phyloP scores from a whole-genome alignment of 257 asterid species.

The Prunella vulgaris region DNA sequence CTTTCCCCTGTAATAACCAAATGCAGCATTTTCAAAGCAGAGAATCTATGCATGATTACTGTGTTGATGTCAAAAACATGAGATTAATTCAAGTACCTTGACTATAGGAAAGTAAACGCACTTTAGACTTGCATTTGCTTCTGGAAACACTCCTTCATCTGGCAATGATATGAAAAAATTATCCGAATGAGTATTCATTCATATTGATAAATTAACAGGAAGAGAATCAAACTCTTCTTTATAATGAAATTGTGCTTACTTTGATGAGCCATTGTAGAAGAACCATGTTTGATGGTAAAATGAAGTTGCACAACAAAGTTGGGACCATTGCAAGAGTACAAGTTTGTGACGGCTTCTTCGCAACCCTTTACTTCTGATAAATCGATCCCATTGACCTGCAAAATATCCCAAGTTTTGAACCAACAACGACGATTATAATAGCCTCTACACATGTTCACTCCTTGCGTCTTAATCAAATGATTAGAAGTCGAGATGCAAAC shows the following conservation, averaged over 20 bases:
- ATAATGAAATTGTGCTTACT: too few relatives aligned
- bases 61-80: constrained; percentile 3
- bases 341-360: constrained; percentile 58
- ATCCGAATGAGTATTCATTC: not conserved
- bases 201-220: not conserved
- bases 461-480: not conserved
- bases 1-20: constrained; percentile 48
- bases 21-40: constrained; percentile 5
- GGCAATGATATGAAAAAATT: too few relatives aligned
- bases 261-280: constrained; percentile 21
- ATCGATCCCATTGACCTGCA: constrained; percentile 59
- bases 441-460: too few relatives aligned
- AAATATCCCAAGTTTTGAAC: constrained; percentile 2
- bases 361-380: constrained; percentile 55
- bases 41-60: constrained; percentile 3
- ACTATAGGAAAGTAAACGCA: constrained; percentile 63
- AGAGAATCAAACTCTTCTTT: not conserved
- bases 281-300: constrained; percentile 25
- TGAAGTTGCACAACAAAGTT: constrained; percentile 50
- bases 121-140: constrained; percentile 69
- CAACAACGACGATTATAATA: too few relatives aligned
- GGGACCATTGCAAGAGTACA: constrained; percentile 60
- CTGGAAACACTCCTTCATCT: too few relatives aligned
- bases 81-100: constrained; percentile 31
- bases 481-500: not conserved